Evolutionary conservation across 768 basidiomycete genomes (phyloP), one percentile per base, ranked within the genome.

Genomic region (Lactifluus rugatus): DNA sequence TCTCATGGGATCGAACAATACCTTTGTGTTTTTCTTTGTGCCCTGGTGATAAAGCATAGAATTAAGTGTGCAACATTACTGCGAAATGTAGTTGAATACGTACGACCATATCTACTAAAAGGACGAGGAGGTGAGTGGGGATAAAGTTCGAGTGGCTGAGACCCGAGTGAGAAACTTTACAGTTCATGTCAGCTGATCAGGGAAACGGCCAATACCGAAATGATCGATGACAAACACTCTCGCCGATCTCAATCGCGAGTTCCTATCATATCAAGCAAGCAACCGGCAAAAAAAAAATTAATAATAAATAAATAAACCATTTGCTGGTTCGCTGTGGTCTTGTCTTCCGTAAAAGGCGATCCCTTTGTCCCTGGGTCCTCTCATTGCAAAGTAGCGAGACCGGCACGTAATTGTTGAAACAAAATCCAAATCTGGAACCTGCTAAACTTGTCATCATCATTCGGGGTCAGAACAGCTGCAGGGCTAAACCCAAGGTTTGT

Each of bases 61-160:
- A 41, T 48, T 46, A 4, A 54, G 54, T 36, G 16, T 5, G 25
- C 28, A 23, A 52, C 14, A 32, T 2, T n/a, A 39, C 19, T 16
- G n/a, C 3, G 21, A 46, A 42, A 32, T 55, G 23, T 34, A 31
- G 54, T 44, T 37, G 42, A 42, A 46, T 34, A 70, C 82, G 66
- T 61, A 85, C 84, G 84, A 86, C 61, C 63, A 64, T 64, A 32
- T 37, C 34, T 62, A 84, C 76, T 81, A 78, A 75, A 72, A 79
- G 32, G 26, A 36, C 23, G 42, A 57, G 13, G 44, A 34, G 19
- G 32, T 57, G 50, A 52, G 45, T 57, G 44, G 46, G 37, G 80
- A 70, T 76, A 84, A 80, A 73, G 81, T 83, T 83, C 68, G 48
- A 34, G 80, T 80, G 79, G 81, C 81, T 82, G 67, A 47, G 7